A percentile compares a stretch with the other conserved stretches of the same genome.
These are phyloP conservation scores for Sonneratia caseolaris DNA, from an alignment of 345 rosid species.

Conservation along the genomic window DNA sequence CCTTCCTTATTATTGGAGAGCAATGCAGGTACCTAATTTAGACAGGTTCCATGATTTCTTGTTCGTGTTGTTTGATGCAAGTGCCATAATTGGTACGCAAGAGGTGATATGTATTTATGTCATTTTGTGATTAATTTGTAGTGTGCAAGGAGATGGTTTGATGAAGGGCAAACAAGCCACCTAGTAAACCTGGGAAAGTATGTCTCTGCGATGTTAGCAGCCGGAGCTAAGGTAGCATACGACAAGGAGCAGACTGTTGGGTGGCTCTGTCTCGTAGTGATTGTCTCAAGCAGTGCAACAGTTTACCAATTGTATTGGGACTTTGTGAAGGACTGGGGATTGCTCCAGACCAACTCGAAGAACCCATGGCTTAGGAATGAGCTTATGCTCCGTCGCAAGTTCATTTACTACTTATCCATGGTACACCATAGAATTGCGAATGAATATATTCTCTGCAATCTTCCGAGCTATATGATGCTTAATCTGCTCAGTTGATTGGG, in stretches of 20 bases:
- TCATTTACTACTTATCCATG: conserved; percentile 90
- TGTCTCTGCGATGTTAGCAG: conserved; percentile 95
- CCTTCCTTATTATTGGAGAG: conserved; percentile 98
- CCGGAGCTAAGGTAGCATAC: conserved; percentile 84
- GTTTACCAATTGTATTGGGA: conserved; percentile 96
- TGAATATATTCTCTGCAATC: conserved; percentile 23
- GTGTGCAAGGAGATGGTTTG: conserved; percentile 97
- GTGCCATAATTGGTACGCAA: neutral
- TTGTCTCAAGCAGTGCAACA: conserved; percentile 77
- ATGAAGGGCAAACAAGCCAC: conserved; percentile 67
- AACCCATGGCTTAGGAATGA: conserved; percentile 99
- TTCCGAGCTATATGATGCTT: neutral
- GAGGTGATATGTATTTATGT: neutral
- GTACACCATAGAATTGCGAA: conserved; percentile 26
- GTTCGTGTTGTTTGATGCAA: neutral
- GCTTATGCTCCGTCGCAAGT: conserved; percentile 76
- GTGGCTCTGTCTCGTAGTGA: conserved; percentile 63
- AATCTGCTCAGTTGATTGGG: neutral
- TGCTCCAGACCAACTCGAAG: conserved; percentile 70
- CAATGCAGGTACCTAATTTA: conserved; percentile 67
- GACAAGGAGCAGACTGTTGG: conserved; percentile 58
- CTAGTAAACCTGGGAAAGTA: conserved; percentile 85
- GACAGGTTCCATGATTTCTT: neutral
- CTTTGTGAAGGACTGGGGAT: conserved; percentile 97
- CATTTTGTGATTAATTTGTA: conserved; percentile 17